Conservation (phyloP, 2,329 filamentous ascomycete species). For the Pyrenochaeta sp. region DNA sequence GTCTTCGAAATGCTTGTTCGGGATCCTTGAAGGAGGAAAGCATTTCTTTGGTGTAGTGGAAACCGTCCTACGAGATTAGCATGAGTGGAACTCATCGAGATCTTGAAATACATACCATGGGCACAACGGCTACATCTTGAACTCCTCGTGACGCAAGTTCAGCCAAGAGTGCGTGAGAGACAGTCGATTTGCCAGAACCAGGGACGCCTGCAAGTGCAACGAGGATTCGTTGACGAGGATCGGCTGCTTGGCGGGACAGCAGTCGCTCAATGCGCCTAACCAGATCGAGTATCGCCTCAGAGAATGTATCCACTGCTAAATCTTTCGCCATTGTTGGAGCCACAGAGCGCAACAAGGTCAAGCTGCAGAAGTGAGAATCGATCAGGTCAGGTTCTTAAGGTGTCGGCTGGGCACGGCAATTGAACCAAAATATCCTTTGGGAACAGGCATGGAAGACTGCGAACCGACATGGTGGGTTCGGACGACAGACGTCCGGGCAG, state of each 20-base stretch:
- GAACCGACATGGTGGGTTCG: slow-evolving; percentile 20
- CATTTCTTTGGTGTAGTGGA: slow-evolving; percentile 29
- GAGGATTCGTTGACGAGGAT: slow-evolving; percentile 30
- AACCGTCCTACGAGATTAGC: slow-evolving; percentile 28
- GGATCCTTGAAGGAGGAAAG: slow-evolving; percentile 27
- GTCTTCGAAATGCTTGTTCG: slow-evolving; percentile 27
- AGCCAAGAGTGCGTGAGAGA: slow-evolving; percentile 27
- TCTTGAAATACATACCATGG: slow-evolving; percentile 27
- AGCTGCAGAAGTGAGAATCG: no score
- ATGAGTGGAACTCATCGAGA: not conserved
- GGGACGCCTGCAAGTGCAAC: slow-evolving; percentile 37
- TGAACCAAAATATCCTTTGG: no score
- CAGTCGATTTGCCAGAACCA: slow-evolving; percentile 36
- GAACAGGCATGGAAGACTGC: slow-evolving; percentile 1
- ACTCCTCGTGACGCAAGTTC: slow-evolving; percentile 27
- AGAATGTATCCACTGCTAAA: slow-evolving; percentile 10
- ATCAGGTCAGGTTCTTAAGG: no score
- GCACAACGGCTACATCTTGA: slow-evolving; percentile 28
- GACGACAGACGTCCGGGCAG: slow-evolving; percentile 25
- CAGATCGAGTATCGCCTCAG: slow-evolving; percentile 24
- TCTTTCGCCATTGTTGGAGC: slow-evolving; percentile 16
- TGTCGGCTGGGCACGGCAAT: no score
- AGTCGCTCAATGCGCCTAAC: slow-evolving; percentile 26
- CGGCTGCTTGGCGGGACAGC: slow-evolving; percentile 23
- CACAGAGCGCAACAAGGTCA: not conserved